phyloP scores from a whole-genome alignment of 108 stramenopile species.

The Cyclotella atomus region DNA sequence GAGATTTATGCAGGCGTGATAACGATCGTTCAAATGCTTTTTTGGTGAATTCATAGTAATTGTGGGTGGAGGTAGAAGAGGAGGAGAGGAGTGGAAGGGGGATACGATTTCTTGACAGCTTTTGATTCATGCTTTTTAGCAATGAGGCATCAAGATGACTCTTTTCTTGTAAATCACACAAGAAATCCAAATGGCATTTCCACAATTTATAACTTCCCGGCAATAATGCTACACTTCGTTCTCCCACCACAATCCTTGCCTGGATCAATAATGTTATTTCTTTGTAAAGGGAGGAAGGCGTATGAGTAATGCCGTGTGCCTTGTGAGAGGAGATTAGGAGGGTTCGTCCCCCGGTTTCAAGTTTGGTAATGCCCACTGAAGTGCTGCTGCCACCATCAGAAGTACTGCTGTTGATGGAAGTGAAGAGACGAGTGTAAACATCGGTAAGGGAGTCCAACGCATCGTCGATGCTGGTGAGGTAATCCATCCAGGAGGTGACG shows the following conservation, averaged over 20 bases:
- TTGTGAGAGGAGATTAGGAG: constrained; percentile 19
- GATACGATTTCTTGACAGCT: not conserved
- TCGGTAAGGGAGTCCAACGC: constrained; percentile 32
- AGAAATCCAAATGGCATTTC: constrained; percentile 84
- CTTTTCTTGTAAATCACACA: constrained; percentile 18
- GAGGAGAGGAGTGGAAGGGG: constrained; percentile 17
- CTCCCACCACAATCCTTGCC: constrained; percentile 50
- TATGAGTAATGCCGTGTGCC: constrained; percentile 37
- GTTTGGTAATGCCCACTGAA: constrained; percentile 6
- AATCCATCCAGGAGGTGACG: constrained; percentile 82
- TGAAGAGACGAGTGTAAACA: not conserved
- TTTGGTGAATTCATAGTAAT: constrained; percentile 20
- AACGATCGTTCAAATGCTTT: constrained; percentile 81
- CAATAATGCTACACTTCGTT: constrained; percentile 84
- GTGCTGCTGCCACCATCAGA: not conserved
- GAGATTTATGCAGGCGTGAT: constrained; percentile 89
- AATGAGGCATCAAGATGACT: not conserved
- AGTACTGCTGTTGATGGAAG: not conserved
- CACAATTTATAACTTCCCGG: constrained; percentile 98
- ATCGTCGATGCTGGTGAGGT: constrained; percentile 78
- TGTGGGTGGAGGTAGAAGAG: constrained; percentile 6
- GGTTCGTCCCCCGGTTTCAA: constrained; percentile 30
- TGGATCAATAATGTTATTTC: constrained; percentile 7
- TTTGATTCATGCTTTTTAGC: not conserved
- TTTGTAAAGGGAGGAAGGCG: not conserved